These are phyloP conservation scores for Lactarius quietus DNA, from an alignment of 768 basidiomycete genomes.

Conservation along the genomic window DNA sequence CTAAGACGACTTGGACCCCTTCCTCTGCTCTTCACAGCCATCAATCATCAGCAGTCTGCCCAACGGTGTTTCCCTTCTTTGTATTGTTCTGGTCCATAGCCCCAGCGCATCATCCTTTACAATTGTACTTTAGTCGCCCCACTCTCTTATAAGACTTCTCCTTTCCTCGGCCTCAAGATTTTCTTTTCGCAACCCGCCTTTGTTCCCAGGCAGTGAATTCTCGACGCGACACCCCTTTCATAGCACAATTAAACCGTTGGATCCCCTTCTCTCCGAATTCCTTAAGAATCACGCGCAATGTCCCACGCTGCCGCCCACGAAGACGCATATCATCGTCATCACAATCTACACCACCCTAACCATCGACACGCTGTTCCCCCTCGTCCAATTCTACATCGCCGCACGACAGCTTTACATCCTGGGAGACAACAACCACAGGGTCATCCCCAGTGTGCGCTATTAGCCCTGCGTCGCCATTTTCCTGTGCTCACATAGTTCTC, in stretches of 20 bases:
- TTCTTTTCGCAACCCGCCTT: conserved; percentile 1
- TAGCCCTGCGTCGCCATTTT: background rate
- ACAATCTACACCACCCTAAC: conserved; percentile 16
- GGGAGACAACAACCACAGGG: conserved; percentile 8
- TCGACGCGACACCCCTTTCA: background rate
- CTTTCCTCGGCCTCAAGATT: background rate
- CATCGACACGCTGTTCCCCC: conserved; percentile 20
- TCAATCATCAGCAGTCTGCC: background rate
- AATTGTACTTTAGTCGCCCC: background rate
- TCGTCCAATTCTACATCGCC: conserved; percentile 19
- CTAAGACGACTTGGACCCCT: background rate
- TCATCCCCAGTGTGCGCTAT: conserved; percentile 16
- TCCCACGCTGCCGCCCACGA: conserved; percentile 16
- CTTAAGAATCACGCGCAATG: conserved; percentile 15
- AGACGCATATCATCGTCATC: conserved; percentile 7
- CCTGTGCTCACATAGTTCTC: background rate
- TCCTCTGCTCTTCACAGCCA: conserved; percentile 1
- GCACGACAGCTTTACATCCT: conserved; percentile 2
- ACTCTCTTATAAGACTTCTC: conserved; percentile 11
- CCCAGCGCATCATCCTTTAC: background rate
- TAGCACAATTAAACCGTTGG: background rate
- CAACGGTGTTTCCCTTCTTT: conserved; percentile 4
- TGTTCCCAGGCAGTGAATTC: background rate
- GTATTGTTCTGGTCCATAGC: conserved; percentile 14
- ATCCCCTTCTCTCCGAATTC: background rate